Conservation (phyloP, 441 rosid genomes). For the Jatropha multifida region DNA sequence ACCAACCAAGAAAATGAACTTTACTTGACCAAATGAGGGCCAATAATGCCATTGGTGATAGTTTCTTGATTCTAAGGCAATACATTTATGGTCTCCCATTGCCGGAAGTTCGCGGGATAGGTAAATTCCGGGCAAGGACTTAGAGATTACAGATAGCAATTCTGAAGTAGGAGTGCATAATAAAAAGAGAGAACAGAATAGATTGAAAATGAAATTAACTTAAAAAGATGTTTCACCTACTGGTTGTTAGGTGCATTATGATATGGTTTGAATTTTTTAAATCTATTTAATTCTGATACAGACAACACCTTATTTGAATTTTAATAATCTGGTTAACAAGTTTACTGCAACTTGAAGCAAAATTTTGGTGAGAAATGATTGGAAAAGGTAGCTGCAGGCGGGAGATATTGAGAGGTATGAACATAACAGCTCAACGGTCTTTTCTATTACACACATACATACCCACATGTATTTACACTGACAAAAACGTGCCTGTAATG, state of each 20-base stretch:
- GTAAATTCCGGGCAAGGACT: slow-evolving; percentile 22
- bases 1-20: slow-evolving; percentile 29
- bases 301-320: slow-evolving; percentile 5
- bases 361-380: slow-evolving; percentile 29
- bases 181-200: slow-evolving; percentile 21
- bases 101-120: slow-evolving; percentile 13
- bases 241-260: slow-evolving; percentile 37
- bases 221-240: slow-evolving; percentile 45
- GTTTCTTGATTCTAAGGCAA: slow-evolving; percentile 6
- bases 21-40: slow-evolving; percentile 19
- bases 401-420: slow-evolving; percentile 30
- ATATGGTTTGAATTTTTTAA: slow-evolving; percentile 13
- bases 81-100: slow-evolving; percentile 22
- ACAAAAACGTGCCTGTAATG: slow-evolving; percentile 1
- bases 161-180: slow-evolving; percentile 4
- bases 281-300: background rate
- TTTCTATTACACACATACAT: background rate
- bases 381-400: slow-evolving; percentile 25
- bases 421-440: slow-evolving; percentile 34
- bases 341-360: slow-evolving; percentile 52
- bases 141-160: slow-evolving; percentile 4
- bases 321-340: background rate
- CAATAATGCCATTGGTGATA: slow-evolving; percentile 11
- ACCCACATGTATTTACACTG: background rate
- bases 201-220: slow-evolving; percentile 16